These are phyloP conservation scores for Anthracocystis panici-leucophaei DNA, from an alignment of 1,284 basidiomycete species.

Conservation along the genomic window DNA sequence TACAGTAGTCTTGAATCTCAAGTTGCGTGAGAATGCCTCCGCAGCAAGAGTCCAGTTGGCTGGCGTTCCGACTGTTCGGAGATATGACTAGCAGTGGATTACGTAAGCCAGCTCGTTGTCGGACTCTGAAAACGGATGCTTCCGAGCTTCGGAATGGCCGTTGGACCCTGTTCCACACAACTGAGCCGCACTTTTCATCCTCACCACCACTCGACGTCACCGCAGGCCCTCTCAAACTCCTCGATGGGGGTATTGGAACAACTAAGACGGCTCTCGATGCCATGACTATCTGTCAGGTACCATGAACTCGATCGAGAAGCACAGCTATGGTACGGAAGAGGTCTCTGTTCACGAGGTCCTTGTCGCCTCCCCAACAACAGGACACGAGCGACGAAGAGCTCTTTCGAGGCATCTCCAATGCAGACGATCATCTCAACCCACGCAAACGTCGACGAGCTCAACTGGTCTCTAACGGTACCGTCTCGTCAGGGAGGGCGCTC, in stretches of 20 bases:
- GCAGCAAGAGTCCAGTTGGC: background rate
- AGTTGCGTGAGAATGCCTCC: background rate
- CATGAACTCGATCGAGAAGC: background rate
- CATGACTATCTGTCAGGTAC: background rate
- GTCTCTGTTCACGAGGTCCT: background rate
- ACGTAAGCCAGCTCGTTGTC: background rate
- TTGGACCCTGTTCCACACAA: slow-evolving; percentile 2
- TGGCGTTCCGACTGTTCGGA: background rate
- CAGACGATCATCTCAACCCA: background rate
- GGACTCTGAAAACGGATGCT: background rate
- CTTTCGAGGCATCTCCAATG: background rate
- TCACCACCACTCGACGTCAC: background rate
- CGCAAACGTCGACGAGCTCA: slow-evolving; percentile 23
- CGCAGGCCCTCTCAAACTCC: background rate
- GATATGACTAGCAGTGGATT: background rate
- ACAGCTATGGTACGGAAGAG: slow-evolving; percentile 21
- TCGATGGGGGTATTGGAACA: background rate
- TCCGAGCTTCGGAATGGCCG: slow-evolving; percentile 1
- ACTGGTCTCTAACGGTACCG: background rate
- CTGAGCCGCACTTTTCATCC: background rate
- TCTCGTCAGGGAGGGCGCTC: background rate
- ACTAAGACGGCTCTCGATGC: background rate
- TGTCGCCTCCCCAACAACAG: slow-evolving; percentile 1
- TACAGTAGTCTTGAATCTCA: no score
- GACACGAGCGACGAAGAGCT: slow-evolving; percentile 28